Evolutionary conservation across 139 green algal species (phyloP).

Genomic region (Microglena sp.): DNA sequence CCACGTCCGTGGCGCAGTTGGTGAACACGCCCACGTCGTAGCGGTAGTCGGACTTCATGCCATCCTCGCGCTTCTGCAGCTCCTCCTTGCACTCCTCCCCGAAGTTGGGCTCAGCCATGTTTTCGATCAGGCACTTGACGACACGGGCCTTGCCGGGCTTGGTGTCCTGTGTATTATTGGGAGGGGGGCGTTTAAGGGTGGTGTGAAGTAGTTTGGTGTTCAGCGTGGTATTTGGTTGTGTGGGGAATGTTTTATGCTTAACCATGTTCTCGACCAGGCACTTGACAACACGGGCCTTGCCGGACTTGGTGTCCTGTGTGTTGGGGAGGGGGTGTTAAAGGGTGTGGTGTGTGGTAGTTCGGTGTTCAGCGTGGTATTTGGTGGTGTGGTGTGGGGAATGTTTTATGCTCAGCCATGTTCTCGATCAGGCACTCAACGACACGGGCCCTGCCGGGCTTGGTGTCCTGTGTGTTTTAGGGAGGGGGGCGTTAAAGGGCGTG

Average conservation of each 20-base stretch:
- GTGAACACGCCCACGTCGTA: constrained; percentile 41
- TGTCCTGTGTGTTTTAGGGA: no score
- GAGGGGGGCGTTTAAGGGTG: neutral
- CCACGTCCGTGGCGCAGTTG: constrained; percentile 38
- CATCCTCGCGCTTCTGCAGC: constrained; percentile 40
- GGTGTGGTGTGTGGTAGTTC: neutral
- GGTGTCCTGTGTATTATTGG: constrained; percentile 43
- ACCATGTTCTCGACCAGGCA: constrained; percentile 57
- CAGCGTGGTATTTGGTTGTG: neutral
- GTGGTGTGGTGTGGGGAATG: neutral
- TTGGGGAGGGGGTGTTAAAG: neutral
- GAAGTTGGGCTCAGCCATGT: constrained; percentile 69
- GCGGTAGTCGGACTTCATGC: constrained; percentile 57
- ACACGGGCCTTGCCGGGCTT: constrained; percentile 50
- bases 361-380: neutral
- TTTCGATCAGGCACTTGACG: constrained; percentile 50
- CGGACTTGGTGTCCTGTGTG: constrained; percentile 49
- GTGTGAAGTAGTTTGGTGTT: neutral
- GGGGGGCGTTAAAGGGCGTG: neutral
- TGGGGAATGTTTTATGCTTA: neutral
- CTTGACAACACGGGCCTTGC: constrained; percentile 46
- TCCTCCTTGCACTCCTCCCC: constrained; percentile 49
- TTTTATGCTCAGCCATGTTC: constrained; percentile 37
- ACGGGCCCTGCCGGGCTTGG: constrained; percentile 39
- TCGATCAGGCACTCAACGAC: constrained; percentile 51